Conservation (phyloP, 139 green algal genomes). For the Eudorina sp. region DNA sequence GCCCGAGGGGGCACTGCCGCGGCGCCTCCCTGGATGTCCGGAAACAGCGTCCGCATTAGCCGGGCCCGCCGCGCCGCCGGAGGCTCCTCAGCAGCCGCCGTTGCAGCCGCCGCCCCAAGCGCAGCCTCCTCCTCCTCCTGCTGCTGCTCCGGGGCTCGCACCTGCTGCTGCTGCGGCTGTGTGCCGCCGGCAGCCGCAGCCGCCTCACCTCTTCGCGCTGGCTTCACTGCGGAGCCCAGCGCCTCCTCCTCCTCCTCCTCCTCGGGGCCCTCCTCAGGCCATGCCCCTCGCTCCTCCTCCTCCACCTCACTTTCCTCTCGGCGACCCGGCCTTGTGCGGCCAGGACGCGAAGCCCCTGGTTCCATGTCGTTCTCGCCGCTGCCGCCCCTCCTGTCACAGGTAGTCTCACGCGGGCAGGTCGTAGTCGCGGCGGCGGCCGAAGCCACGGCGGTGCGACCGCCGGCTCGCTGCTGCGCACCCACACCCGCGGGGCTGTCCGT, state of each 20-base stretch:
- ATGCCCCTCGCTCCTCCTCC: too few relatives aligned
- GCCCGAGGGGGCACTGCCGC: too few relatives aligned
- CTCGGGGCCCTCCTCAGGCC: background rate
- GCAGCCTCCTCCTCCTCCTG: background rate
- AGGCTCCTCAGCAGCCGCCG: background rate
- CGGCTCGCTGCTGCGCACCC: background rate
- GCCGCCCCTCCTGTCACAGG: too few relatives aligned
- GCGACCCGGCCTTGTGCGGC: too few relatives aligned
- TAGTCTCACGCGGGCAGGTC: too few relatives aligned
- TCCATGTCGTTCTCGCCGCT: too few relatives aligned
- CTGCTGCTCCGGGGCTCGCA: background rate
- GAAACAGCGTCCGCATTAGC: constrained; percentile 4
- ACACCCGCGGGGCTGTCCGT: constrained; percentile 22
- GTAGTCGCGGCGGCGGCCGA: background rate
- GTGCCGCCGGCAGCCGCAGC: too few relatives aligned
- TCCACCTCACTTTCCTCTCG: too few relatives aligned
- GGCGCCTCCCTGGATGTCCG: too few relatives aligned
- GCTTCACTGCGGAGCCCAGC: background rate
- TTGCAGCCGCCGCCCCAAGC: too few relatives aligned
- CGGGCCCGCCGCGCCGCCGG: constrained; percentile 1
- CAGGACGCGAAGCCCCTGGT: too few relatives aligned
- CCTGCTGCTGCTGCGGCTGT: background rate
- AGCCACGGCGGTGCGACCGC: too few relatives aligned
- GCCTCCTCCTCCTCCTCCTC: constrained; percentile 2
- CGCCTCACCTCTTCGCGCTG: background rate